Evolutionary conservation across 2,329 filamentous ascomycete species (phyloP).

Genomic region (Diaporthe longicolla): DNA sequence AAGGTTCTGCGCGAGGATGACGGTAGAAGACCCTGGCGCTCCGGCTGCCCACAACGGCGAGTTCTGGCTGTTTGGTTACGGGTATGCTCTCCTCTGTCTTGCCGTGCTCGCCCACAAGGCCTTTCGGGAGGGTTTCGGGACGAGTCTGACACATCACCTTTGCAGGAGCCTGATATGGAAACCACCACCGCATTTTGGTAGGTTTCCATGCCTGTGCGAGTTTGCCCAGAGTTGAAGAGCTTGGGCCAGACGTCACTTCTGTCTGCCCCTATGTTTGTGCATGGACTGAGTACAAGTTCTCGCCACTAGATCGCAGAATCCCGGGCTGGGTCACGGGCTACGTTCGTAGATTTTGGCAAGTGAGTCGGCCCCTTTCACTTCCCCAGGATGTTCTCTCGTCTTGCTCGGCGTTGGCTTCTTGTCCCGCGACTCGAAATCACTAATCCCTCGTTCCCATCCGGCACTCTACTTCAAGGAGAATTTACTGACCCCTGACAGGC

Average conservation of each 20-base stretch:
- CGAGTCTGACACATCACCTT: slow-evolving; percentile 12
- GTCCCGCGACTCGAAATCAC: not conserved
- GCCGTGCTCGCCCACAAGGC: not conserved
- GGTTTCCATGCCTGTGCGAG: slow-evolving; percentile 40
- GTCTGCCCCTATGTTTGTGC: not conserved
- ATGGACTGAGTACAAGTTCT: not conserved
- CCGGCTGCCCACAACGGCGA: slow-evolving; percentile 65
- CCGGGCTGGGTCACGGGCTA: slow-evolving; percentile 95
- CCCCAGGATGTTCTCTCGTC: not conserved
- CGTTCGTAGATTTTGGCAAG: slow-evolving; percentile 98
- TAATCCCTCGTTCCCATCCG: not conserved
- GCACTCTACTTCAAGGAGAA: not conserved
- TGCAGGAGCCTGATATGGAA: slow-evolving; percentile 96
- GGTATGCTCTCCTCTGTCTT: slow-evolving; percentile 65
- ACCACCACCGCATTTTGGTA: slow-evolving; percentile 95
- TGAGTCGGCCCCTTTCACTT: slow-evolving; percentile 59
- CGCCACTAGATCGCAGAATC: slow-evolving; percentile 78
- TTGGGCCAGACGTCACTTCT: not conserved
- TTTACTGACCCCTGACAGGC: slow-evolving; percentile 47
- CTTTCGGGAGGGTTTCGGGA: not conserved
- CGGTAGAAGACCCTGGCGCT: slow-evolving; percentile 46
- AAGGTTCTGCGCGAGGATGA: slow-evolving; percentile 52
- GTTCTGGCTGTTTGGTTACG: slow-evolving; percentile 98
- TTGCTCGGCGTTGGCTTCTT: slow-evolving; percentile 6
- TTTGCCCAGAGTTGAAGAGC: slow-evolving; percentile 21